These are phyloP conservation scores for Xylaria flabelliformis DNA, from an alignment of 495 filamentous ascomycete genomes.

Conservation along the genomic window DNA sequence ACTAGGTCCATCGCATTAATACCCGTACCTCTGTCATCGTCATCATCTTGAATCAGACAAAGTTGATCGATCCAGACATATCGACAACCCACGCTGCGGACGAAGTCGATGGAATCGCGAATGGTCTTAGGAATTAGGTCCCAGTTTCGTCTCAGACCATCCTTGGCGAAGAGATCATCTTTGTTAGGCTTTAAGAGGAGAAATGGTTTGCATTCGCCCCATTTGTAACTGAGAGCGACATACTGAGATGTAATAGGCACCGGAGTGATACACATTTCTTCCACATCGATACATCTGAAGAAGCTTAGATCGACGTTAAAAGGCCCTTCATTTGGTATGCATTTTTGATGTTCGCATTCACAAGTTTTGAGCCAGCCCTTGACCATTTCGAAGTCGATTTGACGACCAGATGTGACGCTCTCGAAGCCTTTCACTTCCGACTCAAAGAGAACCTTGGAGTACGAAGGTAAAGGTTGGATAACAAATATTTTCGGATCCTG, in stretches of 20 bases:
- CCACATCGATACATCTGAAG: slow-evolving; percentile 38
- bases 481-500: slow-evolving; percentile 13
- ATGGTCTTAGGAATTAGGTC: slow-evolving; percentile 35
- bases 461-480: slow-evolving; percentile 26
- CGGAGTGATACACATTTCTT: slow-evolving; percentile 32
- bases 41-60: slow-evolving; percentile 32
- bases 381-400: slow-evolving; percentile 23
- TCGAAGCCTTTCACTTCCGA: slow-evolving; percentile 23
- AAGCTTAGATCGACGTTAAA: slow-evolving; percentile 25
- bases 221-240: slow-evolving; percentile 45
- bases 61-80: slow-evolving; percentile 48
- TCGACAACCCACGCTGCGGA: slow-evolving; percentile 31
- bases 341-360: slow-evolving; percentile 16
- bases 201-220: slow-evolving; percentile 37
- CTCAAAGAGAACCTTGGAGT: slow-evolving; percentile 23
- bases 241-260: slow-evolving; percentile 30
- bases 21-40: slow-evolving; percentile 14
- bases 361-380: slow-evolving; percentile 23
- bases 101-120: slow-evolving; percentile 38
- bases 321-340: slow-evolving; percentile 12
- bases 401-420: not conserved
- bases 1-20: slow-evolving; percentile 26
- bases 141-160: slow-evolving; percentile 22
- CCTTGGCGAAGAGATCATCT: slow-evolving; percentile 18
- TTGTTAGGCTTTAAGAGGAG: slow-evolving; percentile 33